Evolutionary conservation across 1,284 basidiomycete species (phyloP).

Genomic region (Ceraceosorus guamensis): DNA sequence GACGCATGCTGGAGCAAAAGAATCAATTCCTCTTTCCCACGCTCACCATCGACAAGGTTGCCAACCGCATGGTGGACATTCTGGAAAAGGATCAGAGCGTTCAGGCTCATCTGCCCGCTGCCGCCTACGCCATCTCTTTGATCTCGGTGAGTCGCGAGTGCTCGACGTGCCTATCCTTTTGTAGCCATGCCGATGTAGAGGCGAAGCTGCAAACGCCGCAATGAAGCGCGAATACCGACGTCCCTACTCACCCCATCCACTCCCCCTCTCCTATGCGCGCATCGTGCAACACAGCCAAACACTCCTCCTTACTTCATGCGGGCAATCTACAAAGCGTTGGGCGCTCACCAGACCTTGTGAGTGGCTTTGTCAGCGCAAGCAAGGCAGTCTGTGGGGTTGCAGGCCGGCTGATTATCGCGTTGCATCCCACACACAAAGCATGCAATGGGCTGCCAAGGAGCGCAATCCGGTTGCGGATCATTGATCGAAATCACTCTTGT

Average conservation of each 20-base stretch:
- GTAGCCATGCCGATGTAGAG: no score
- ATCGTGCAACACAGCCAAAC: background rate
- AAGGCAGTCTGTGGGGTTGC: no score
- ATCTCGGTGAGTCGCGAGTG: background rate
- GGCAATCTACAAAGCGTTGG: background rate
- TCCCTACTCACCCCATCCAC: background rate
- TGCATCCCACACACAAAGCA: no score
- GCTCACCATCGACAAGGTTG: constrained; percentile 25
- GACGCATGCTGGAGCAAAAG: constrained; percentile 23
- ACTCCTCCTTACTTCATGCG: background rate
- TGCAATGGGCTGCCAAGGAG: no score
- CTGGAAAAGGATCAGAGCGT: constrained; percentile 21
- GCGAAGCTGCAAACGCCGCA: no score
- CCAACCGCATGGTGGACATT: constrained; percentile 20
- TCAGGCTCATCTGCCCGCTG: constrained; percentile 23
- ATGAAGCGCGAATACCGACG: background rate
- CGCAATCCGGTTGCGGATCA: no score
- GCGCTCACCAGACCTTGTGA: background rate
- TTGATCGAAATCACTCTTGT: no score
- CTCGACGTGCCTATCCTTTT: no score
- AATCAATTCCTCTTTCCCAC: constrained; percentile 30
- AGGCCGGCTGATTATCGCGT: no score
- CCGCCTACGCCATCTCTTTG: constrained; percentile 7
- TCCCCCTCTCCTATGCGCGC: background rate
- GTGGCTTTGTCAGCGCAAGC: no score